Base-by-base conservation (phyloP, 768 basidiomycete genomes). In the Pulveroboletus sp. region DNA sequence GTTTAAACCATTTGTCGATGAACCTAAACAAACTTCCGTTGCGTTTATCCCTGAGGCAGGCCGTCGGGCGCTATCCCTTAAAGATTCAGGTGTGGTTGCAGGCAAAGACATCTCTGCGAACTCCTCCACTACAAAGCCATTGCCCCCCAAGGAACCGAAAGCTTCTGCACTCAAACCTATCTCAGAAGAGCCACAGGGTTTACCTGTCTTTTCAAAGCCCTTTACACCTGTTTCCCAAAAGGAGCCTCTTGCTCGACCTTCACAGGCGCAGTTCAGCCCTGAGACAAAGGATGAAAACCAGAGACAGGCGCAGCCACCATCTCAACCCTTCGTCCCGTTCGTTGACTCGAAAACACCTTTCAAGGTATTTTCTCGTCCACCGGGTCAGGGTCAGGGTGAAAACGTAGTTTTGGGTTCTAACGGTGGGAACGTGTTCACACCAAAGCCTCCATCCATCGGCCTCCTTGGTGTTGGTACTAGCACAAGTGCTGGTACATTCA, bases 301-400 rank as follows among this genome's bases (percentile, higher is more conserved):
- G 56, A 54, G 46, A 26, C 53, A 57, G 33, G 35, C 42, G 28
- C 60, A 53, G 9, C 52, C 54, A 42, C 46, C 56, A 15, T 39
- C 64, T 38, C 69, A 70, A 33, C 74, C 74, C 73, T 73, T 75
- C 47, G 63, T 65, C 26, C 71, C 76, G 3, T 71, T 74, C 47
- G 62, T 63, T 7, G 73, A 76, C 43, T 56, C 69, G 7, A 64
- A 72, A 46, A 62, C 70, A 13, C 73, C 75, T 10, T 73, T 73
- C 60, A 85, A 70, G 54, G 87, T 90, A 17, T 90, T 90, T 66
- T 86, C 81, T 50, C 78, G 84, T 14, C 87, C 76, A n/a, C 68
- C 82, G 0, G 55, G 51, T 32, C 64, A 62, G 40, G 73, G 75
- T 37, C 71, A 76, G 40, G 62, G 66, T 24, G 76, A 77, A 50